Evolutionary conservation across 2,329 filamentous ascomycete species (phyloP), one percentile per base, ranked within the genome.

Genomic region (Onygenales sp.): DNA sequence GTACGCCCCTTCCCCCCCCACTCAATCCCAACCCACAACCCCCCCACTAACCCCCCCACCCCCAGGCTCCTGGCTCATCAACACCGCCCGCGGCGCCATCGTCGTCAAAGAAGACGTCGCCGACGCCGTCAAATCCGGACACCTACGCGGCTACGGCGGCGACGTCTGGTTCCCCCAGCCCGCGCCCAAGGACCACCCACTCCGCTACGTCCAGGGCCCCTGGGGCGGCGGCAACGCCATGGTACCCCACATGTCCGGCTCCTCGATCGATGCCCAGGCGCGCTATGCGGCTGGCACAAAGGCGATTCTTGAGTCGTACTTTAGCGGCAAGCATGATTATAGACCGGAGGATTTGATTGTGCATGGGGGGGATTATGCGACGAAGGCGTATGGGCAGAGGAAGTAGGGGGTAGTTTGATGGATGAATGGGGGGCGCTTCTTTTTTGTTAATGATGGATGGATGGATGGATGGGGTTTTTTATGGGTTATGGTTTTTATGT

Each of bases 31-130:
- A 17, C 46, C 39, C 17, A 48, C 52, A 48, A 36, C 56, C 52
- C 59, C 55, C 31, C 39, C 34, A 44, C 10, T 9, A 39, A 39
- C 9, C 36, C 0, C 2, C 36, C 14, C 17, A 44, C 9, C 54
- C 36, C 45, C 54, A 87, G 86, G 90, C 66, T 87, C 90, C 42
- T 97, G 93, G 88, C 87, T 98, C 70, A 78, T 98, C 78, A 98
- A 98, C 86, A 98, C 93, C 36, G 93, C 93, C 63, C 93, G 93
- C 72, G 93, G 93, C 67, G 93, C 93, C 74, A 98, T 98, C 70
- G 91, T 98, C 64, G 92, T 97, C 77, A 97, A 97, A 84, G 92
- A 97, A 77, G 93, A 97, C 64, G 93, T 98, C 54, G 93, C 93
- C 58, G 91, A 86, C 32, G 93, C 93, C 49, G 83, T 98, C 71